phyloP scores from a whole-genome alignment of 306 rosid genomes.

The Vigna trinervia region DNA sequence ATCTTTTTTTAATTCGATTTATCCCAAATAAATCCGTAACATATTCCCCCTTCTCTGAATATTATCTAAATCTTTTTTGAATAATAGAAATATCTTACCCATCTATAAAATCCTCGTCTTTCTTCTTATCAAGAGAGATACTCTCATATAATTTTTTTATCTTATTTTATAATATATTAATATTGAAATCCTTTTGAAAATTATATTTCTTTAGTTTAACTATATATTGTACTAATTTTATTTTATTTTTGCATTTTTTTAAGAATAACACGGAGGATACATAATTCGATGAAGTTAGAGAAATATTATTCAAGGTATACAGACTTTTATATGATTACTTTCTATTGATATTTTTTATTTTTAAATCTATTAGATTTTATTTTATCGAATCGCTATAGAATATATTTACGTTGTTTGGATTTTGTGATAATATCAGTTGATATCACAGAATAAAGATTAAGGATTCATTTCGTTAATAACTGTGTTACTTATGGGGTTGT shows the following conservation, averaged over 20 bases:
- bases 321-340: background rate
- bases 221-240: background rate
- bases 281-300: background rate
- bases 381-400: background rate
- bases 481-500: too few relatives aligned
- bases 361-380: background rate
- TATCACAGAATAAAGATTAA: too few relatives aligned
- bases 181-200: too few relatives aligned
- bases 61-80: background rate
- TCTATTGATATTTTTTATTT: background rate
- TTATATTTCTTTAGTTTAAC: background rate
- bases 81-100: background rate
- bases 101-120: too few relatives aligned
- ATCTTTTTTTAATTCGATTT: background rate
- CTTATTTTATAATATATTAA: too few relatives aligned
- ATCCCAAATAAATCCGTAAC: background rate
- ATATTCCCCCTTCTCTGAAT: background rate
- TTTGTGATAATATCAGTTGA: too few relatives aligned
- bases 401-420: too few relatives aligned
- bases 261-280: background rate
- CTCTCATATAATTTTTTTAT: too few relatives aligned
- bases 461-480: too few relatives aligned
- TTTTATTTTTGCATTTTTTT: background rate
- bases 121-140: background rate
- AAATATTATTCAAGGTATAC: background rate